Evolutionary conservation across 768 basidiomycete species (phyloP).

Genomic region (Calvatia gigantea): DNA sequence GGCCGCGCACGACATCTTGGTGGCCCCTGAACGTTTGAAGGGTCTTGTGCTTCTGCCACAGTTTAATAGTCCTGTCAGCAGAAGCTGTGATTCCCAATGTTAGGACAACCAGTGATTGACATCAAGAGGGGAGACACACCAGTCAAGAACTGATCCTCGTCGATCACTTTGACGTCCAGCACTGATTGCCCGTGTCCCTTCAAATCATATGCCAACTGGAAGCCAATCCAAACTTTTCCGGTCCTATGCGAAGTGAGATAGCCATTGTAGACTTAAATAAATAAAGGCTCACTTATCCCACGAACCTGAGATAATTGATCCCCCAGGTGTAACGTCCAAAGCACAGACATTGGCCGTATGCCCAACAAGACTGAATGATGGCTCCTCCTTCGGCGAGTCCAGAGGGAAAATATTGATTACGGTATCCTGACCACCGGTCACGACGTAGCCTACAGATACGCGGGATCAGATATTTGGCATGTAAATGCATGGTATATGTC

Average conservation of each 20-base stretch:
- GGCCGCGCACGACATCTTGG: slow-evolving; percentile 84
- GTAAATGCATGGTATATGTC: slow-evolving; percentile 15
- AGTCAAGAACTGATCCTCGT: slow-evolving; percentile 75
- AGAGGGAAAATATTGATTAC: slow-evolving; percentile 83
- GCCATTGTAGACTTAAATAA: neutral
- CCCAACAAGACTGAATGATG: slow-evolving; percentile 79
- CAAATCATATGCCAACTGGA: slow-evolving; percentile 66
- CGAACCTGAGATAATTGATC: slow-evolving; percentile 87
- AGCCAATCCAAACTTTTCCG: slow-evolving; percentile 91
- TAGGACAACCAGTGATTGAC: neutral
- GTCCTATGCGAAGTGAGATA: slow-evolving; percentile 49
- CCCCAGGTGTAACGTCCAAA: slow-evolving; percentile 64
- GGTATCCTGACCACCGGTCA: slow-evolving; percentile 87
- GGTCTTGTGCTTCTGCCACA: slow-evolving; percentile 78
- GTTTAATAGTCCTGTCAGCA: slow-evolving; percentile 91
- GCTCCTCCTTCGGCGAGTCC: slow-evolving; percentile 56
- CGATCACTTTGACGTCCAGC: slow-evolving; percentile 86
- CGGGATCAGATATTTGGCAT: neutral
- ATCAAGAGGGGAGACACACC: slow-evolving; percentile 43
- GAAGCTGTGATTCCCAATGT: slow-evolving; percentile 53
- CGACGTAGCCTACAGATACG: slow-evolving; percentile 64
- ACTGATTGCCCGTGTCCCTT: slow-evolving; percentile 89
- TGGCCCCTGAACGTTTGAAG: slow-evolving; percentile 82
- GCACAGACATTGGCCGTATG: slow-evolving; percentile 91
- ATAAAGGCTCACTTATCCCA: slow-evolving; percentile 82